Conservation (phyloP, 2,329 filamentous ascomycete species). For the Talaromyces sp. region DNA sequence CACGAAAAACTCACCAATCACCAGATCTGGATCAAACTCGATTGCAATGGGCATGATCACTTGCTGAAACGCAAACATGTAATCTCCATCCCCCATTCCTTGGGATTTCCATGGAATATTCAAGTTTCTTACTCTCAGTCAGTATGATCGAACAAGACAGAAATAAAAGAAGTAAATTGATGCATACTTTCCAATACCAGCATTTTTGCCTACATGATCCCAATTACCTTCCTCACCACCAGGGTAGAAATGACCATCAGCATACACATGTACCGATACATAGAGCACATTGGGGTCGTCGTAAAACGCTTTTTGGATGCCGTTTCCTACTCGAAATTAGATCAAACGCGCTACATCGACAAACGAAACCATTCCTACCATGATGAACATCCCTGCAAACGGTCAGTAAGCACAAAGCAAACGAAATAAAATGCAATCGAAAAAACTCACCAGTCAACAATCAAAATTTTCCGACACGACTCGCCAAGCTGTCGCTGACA, state of each 20-base stretch:
- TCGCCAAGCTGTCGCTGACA: slow-evolving; percentile 79
- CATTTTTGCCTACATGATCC: slow-evolving; percentile 53
- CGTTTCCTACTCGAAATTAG: slow-evolving; percentile 60
- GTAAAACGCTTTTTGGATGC: slow-evolving; percentile 94
- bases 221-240: slow-evolving; percentile 53
- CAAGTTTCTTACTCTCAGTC: slow-evolving; percentile 45
- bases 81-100: slow-evolving; percentile 92
- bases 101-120: slow-evolving; percentile 64
- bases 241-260: slow-evolving; percentile 80
- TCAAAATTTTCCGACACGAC: slow-evolving; percentile 77
- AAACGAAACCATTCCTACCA: slow-evolving; percentile 31
- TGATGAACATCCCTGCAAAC: slow-evolving; percentile 58
- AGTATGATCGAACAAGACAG: background rate
- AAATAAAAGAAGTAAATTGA: background rate
- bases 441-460: slow-evolving; percentile 76
- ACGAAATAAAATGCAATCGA: slow-evolving; percentile 20
- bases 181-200: slow-evolving; percentile 50
- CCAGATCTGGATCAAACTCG: slow-evolving; percentile 89
- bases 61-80: slow-evolving; percentile 91
- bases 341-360: background rate
- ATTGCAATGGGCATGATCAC: slow-evolving; percentile 93
- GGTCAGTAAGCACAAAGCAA: background rate
- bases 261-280: slow-evolving; percentile 87
- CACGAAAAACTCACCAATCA: slow-evolving; percentile 55
- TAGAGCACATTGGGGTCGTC: slow-evolving; percentile 91